phyloP scores from a whole-genome alignment of 2,329 filamentous ascomycete species.

The Talaromyces atroroseus region DNA sequence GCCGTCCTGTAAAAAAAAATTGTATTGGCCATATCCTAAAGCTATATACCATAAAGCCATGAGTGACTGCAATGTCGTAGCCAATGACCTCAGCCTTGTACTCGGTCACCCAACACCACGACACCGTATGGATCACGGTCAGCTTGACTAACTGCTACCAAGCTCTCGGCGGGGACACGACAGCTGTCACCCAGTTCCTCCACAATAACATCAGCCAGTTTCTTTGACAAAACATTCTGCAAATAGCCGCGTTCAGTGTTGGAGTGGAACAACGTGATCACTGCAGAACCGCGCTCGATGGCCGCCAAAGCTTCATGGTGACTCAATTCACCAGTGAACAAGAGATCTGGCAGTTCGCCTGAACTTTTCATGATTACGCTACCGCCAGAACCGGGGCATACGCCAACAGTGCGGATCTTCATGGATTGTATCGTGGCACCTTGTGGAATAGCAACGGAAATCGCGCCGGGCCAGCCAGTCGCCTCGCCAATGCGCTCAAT shows the following conservation, averaged over 20 bases:
- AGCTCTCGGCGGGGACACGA: conserved; percentile 15
- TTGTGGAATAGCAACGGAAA: conserved; percentile 61
- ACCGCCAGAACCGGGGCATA: conserved; percentile 85
- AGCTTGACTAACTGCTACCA: conserved; percentile 67
- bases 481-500: conserved; percentile 57
- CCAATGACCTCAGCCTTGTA: neutral
- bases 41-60: no score
- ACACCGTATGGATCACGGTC: conserved; percentile 89
- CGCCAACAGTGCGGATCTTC: conserved; percentile 64
- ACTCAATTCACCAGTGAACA: conserved; percentile 88
- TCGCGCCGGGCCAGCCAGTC: conserved; percentile 62
- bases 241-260: conserved; percentile 88
- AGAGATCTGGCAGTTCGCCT: conserved; percentile 58
- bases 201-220: conserved; percentile 56
- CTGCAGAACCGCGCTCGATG: conserved; percentile 73
- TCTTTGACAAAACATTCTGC: conserved; percentile 60
- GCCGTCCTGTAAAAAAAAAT: no score
- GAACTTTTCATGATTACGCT: conserved; percentile 60
- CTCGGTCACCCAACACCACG: conserved; percentile 35
- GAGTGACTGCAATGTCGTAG: neutral
- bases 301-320: conserved; percentile 88
- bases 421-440: conserved; percentile 50
- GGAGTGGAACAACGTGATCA: conserved; percentile 84
- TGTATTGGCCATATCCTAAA: no score
- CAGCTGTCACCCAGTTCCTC: conserved; percentile 46